Percentiles rank a stretch among this genome's conserved stretches.
Evolutionary conservation across 441 rosid genomes (phyloP).

Genomic region (Adansonia grandidieri): DNA sequence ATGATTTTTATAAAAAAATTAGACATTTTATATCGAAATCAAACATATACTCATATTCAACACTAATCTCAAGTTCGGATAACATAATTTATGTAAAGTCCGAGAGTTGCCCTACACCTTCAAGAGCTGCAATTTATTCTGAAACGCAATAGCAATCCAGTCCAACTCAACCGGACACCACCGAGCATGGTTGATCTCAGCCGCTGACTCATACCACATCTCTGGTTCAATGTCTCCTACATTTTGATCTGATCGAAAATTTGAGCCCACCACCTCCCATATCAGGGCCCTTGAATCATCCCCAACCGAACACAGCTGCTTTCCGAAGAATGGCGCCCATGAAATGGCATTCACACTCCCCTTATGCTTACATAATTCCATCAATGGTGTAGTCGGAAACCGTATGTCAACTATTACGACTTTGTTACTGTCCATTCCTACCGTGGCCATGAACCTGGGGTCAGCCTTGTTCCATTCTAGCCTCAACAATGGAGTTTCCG

Average conservation of each 20-base stretch:
- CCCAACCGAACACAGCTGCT: constrained; percentile 50
- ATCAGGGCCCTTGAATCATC: constrained; percentile 59
- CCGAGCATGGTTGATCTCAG: constrained; percentile 50
- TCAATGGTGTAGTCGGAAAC: constrained; percentile 50
- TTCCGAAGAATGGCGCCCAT: constrained; percentile 48
- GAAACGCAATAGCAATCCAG: constrained; percentile 45
- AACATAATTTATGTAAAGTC: not conserved
- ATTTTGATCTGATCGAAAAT: not conserved
- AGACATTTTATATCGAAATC: no score
- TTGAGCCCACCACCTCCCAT: constrained; percentile 44
- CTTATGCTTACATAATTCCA: constrained; percentile 46
- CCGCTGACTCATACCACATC: constrained; percentile 47
- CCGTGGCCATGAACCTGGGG: constrained; percentile 54
- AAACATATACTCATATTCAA: not conserved
- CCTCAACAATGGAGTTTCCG: constrained; percentile 45
- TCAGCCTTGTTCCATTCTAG: constrained; percentile 66
- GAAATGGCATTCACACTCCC: constrained; percentile 55
- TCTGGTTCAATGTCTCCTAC: constrained; percentile 40
- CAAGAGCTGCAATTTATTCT: constrained; percentile 50
- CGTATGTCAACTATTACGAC: constrained; percentile 59
- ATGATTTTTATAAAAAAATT: no score
- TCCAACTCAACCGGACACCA: constrained; percentile 59
- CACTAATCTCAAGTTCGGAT: no score
- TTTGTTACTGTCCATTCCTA: constrained; percentile 57
- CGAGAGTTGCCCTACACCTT: constrained; percentile 34